Base-by-base conservation (phyloP, 495 filamentous ascomycete species). In the Margaritispora aquatica region DNA sequence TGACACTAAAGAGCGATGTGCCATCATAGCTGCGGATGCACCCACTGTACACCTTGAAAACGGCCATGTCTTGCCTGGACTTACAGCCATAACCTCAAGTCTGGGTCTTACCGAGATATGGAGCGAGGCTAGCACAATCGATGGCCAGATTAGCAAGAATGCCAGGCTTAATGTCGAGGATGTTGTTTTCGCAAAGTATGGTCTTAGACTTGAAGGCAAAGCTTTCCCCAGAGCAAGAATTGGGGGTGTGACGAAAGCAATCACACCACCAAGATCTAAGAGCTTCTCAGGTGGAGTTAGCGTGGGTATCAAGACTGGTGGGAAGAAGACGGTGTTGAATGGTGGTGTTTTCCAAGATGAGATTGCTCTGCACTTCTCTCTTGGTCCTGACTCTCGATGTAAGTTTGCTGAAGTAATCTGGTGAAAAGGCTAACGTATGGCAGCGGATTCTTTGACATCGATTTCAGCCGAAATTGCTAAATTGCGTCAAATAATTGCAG, bases 71-170 rank as follows among this genome's bases (percentile, higher is more conserved):
- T 75, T 77, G 7, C 76, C 74, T 4, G 78, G 82, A 0, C 75
- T 84, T 59, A 83, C 79, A 1, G 77, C 78, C 11, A 76, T 84
- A 29, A 77, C 76, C 13, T 73, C 73, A 24, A 67, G 66, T 22
- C 67, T 86, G 1, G 84, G 84, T 1, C 70, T 87, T 9, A 73
- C 72, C 26, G 82, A 76, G n/a, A 85, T 88, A 48, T 74, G 75
- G 27, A 71, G 71, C 3, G 83, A 86, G 60, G 19, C 34, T 2
- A 63, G 58, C 44, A 85, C 83, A 0, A 58, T 70, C 10, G 76
- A 80, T 57, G 79, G 79, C 24, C 31, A 46, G 3, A 48, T 65
- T n/a, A 51, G 52, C 0, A 41, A 50, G 0, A 22, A 46, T 11
- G 52, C 65, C 24, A 54, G 62, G 41, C 56, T 62, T 41, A 63